phyloP scores from a whole-genome alignment of 352 stramenopile species.

The Globisporangium solare region DNA sequence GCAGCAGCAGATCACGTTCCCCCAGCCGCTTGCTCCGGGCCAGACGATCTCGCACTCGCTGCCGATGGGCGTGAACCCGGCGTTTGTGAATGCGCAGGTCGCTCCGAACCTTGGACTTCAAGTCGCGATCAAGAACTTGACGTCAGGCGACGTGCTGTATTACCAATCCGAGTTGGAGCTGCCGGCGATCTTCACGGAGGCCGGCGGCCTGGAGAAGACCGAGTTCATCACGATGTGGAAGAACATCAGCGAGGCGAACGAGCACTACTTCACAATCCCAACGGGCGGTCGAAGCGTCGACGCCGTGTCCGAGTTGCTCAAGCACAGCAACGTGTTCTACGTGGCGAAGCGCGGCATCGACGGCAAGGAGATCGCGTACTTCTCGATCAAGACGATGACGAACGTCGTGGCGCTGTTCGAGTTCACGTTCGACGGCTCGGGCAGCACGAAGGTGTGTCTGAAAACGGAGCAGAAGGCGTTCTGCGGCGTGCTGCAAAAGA shows the following conservation, averaged over 20 bases:
- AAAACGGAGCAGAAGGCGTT: conserved; percentile 93
- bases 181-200: conserved; percentile 83
- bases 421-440: conserved; percentile 93
- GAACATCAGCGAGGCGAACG: conserved; percentile 92
- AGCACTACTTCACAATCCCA: conserved; percentile 90
- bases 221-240: conserved; percentile 96
- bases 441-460: conserved; percentile 91
- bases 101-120: conserved; percentile 87
- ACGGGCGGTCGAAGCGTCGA: conserved; percentile 71
- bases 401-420: conserved; percentile 92
- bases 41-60: conserved; percentile 73
- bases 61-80: conserved; percentile 73
- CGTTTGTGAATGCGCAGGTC: conserved; percentile 70
- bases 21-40: conserved; percentile 56
- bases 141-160: conserved; percentile 92
- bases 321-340: conserved; percentile 92
- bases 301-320: conserved; percentile 82
- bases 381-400: conserved; percentile 92
- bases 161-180: conserved; percentile 93
- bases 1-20: conserved; percentile 87
- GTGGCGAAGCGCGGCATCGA: conserved; percentile 92
- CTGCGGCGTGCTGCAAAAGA: conserved; percentile 83
- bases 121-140: conserved; percentile 97
- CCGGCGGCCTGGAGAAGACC: conserved; percentile 86
- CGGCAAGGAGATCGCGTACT: conserved; percentile 95